Base-by-base conservation (phyloP, 83 land plant genomes). In the Thuja plicata region DNA sequence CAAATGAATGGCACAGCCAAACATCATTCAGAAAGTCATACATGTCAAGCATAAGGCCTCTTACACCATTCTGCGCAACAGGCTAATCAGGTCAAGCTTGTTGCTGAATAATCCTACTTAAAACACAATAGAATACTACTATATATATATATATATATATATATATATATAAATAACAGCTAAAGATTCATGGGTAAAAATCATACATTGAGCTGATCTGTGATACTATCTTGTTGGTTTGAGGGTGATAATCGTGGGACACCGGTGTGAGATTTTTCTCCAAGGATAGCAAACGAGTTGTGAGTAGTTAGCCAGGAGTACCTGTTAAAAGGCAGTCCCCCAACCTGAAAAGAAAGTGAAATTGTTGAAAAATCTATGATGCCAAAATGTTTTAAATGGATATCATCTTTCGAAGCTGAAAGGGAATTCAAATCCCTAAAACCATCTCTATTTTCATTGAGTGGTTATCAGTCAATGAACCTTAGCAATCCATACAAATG, bases 261-360 rank as follows among this genome's bases (percentile, higher is more conserved):
- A 13, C 98, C 96, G 2, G 91, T 88, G 8, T 66, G 41, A 11
- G 95, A 89, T 11, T 87, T 89, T 84, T 85, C 93, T 32, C 95
- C 96, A 32, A 84, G 17, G 3, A 91, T 84, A 19, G 99, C 95
- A 89, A 57, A 98, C 19, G 99, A 95, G 79, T 98, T 98, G 92
- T 98, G 99, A 15, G 99, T 98, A 62, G 99, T 97, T 87, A 98
- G 91, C 99, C 99, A 98, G 82, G 98, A 92, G 86, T 96, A 96
- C 89, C 90, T 87, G 90, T 98, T 98, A 88, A 93, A 98, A 5
- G 99, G 97, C 90, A 97, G 88, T 15, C 91, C 92, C 37, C 90
- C 92, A 50, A 88, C 92, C 95, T 94, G 78, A 40, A 89, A 73
- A 37, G 45, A 21, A 45, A 66, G 80, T 6, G n/a, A 84, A 55